phyloP scores from a whole-genome alignment of 2,329 filamentous ascomycete species.

The Pseudonectria foliicola region DNA sequence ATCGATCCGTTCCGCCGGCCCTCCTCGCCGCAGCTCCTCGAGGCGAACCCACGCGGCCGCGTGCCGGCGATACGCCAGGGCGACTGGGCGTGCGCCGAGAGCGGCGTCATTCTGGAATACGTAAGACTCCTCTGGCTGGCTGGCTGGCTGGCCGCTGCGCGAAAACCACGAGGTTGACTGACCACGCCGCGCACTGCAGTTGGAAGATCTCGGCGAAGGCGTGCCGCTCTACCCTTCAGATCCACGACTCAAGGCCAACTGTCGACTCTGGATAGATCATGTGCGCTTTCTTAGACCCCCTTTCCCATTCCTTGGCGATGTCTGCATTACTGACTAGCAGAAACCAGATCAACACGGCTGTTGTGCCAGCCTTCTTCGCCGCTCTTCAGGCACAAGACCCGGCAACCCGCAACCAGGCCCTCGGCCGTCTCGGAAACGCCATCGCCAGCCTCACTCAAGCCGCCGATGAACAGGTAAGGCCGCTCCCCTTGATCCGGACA shows the following conservation, averaged over 20 bases:
- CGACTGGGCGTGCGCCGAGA: constrained; percentile 78
- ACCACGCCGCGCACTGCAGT: constrained; percentile 26
- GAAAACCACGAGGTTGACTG: too few species aligned
- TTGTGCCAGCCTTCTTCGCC: constrained; percentile 70
- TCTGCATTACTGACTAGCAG: background rate
- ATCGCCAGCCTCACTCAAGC: constrained; percentile 48
- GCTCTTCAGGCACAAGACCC: constrained; percentile 60
- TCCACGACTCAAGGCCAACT: constrained; percentile 63
- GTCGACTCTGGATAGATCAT: constrained; percentile 74
- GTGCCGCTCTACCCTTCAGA: constrained; percentile 56
- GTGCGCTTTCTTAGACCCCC: too few species aligned
- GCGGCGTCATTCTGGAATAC: constrained; percentile 78
- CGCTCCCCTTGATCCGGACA: too few species aligned
- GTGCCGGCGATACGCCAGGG: constrained; percentile 73
- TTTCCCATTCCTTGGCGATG: too few species aligned
- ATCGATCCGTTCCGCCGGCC: constrained; percentile 73
- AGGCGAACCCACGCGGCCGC: constrained; percentile 67
- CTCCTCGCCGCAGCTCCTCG: constrained; percentile 47
- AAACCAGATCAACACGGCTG: constrained; percentile 61
- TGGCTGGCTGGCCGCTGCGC: too few species aligned
- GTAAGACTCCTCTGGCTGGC: constrained; percentile 33
- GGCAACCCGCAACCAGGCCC: constrained; percentile 50
- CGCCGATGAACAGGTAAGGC: constrained; percentile 35
- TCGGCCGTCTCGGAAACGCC: constrained; percentile 55
- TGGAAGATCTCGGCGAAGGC: constrained; percentile 64